These are phyloP conservation scores for Ganoderma lucidum DNA, from an alignment of 1,284 basidiomycete species.

Conservation along the genomic window DNA sequence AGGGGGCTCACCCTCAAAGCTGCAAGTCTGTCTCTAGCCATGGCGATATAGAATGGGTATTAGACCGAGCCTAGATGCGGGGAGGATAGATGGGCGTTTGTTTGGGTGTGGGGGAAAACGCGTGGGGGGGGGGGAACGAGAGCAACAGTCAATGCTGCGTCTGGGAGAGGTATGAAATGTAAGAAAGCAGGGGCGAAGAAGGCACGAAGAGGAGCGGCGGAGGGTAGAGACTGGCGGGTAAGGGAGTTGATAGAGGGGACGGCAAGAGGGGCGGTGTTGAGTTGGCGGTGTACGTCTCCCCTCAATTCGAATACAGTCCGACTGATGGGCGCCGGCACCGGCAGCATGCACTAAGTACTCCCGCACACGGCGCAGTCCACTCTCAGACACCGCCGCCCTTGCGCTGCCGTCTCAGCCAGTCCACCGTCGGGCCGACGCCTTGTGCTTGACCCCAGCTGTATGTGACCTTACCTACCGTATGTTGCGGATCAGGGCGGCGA, in stretches of 20 bases:
- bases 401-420: not conserved
- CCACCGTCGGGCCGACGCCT: not conserved
- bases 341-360: not conserved
- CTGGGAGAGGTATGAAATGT: conserved; percentile 27
- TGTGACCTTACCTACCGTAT: not conserved
- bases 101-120: conserved; percentile 13
- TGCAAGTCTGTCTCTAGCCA: conserved; percentile 86
- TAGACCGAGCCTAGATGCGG: conserved; percentile 22
- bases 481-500: not conserved
- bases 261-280: conserved; percentile 24
- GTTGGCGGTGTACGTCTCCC: conserved; percentile 31
- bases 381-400: not conserved
- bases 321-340: conserved; percentile 27
- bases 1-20: conserved; percentile 71
- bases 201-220: conserved; percentile 24
- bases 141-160: conserved; percentile 45
- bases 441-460: not conserved
- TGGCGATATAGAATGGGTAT: conserved; percentile 45
- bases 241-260: conserved; percentile 20
- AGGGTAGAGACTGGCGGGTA: conserved; percentile 30
- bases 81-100: conserved; percentile 17
- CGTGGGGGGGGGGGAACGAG: conserved; percentile 14
- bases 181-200: conserved; percentile 23
- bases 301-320: conserved; percentile 7
- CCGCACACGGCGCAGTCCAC: not conserved